Base-by-base conservation (phyloP, 163 green algal genomes). In the Smithsoniella earleae region DNA sequence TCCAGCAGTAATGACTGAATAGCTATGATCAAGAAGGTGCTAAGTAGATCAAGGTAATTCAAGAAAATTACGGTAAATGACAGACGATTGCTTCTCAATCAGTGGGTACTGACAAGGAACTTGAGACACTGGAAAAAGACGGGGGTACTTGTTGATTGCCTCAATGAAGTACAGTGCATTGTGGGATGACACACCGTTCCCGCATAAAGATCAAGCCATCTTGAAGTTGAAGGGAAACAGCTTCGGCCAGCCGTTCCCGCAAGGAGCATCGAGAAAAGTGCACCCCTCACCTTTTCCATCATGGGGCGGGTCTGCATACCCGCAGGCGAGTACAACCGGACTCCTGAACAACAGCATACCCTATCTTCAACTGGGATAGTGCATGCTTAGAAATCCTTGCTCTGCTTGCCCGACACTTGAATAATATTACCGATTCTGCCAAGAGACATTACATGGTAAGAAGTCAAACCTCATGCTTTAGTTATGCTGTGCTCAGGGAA, bases 121-220 rank as follows among this genome's bases (percentile, higher is more conserved):
- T n/a, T n/a, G n/a, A n/a, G n/a, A n/a, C n/a, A n/a, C n/a, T n/a
- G n/a, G n/a, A n/a, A n/a, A n/a, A n/a, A n/a, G n/a, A n/a, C n/a
- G n/a, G n/a, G n/a, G n/a, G n/a, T n/a, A n/a, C n/a, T n/a, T n/a
- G n/a, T n/a, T n/a, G n/a, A n/a, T n/a, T n/a, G n/a, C n/a, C n/a
- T n/a, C n/a, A n/a, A n/a, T n/a, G n/a, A n/a, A n/a, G n/a, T n/a
- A n/a, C n/a, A n/a, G n/a, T n/a, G n/a, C n/a, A n/a, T n/a, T n/a
- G n/a, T n/a, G n/a, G 34, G 38, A 36, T 36, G 28, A 36, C 65
- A 3, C 20, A 3, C 84, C 20, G 85, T 90, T 27, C 86, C 86
- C 27, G 87, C 88, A 84, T 91, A 96, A 25, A 94, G 80, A 77
- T 96, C 90, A 34, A 96, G 82, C 90, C 90, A 96, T 63, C 86